phyloP scores from a whole-genome alignment of 2,329 filamentous ascomycete genomes.

The Dactylellina drechsleri region DNA sequence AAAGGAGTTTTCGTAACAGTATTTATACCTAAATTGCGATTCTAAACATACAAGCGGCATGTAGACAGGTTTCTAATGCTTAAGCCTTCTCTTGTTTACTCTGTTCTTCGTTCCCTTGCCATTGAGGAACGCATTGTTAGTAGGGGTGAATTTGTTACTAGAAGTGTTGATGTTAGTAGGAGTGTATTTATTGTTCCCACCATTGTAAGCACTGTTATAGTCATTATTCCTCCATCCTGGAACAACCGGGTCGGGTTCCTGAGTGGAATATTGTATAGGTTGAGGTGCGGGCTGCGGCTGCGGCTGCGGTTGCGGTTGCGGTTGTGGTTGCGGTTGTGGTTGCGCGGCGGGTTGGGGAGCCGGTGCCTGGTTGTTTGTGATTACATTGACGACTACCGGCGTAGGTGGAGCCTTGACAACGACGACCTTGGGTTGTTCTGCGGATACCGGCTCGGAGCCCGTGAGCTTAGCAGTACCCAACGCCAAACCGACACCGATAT shows the following conservation, averaged over 20 bases:
- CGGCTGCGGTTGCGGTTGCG: background rate
- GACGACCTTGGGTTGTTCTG: conserved; percentile 10
- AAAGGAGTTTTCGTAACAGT: too few species aligned
- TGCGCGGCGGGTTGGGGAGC: conserved; percentile 6
- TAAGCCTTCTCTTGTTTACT: background rate
- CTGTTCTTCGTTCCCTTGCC: background rate
- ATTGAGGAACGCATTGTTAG: background rate
- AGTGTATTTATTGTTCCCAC: background rate
- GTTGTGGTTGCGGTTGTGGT: background rate
- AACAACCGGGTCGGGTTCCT: background rate
- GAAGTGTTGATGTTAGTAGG: too few species aligned
- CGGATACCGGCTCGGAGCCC: background rate
- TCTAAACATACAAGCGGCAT: background rate
- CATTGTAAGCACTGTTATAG: background rate
- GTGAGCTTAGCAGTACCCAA: conserved; percentile 4
- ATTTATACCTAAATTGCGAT: too few species aligned
- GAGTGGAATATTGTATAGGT: background rate
- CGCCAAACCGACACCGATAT: conserved; percentile 16
- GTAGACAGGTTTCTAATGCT: background rate
- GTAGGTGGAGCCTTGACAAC: background rate
- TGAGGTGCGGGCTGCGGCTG: background rate
- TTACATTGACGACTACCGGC: conserved; percentile 3
- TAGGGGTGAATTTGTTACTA: background rate
- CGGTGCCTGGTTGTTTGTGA: conserved; percentile 11
- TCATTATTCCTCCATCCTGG: background rate